These are phyloP conservation scores for Oropetium thomaeum DNA, from an alignment of 176 grass and related monocot species.

Conservation along the genomic window DNA sequence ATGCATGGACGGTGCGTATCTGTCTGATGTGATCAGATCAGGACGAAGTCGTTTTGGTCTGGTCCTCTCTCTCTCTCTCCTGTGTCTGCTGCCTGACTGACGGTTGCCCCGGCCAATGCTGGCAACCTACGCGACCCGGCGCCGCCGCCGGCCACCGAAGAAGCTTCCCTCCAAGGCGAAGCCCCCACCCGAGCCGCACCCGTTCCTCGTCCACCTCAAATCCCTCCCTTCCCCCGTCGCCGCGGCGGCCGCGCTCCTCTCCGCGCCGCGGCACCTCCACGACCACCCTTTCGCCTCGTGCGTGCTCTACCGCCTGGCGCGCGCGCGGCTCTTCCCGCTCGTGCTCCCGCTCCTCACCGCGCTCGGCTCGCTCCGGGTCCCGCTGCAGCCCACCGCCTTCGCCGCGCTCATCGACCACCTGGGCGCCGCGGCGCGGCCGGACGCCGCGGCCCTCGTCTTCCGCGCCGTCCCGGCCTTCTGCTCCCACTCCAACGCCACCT, in stretches of 20 bases:
- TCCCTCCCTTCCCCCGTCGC: slow-evolving; percentile 56
- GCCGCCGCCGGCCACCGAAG: slow-evolving; percentile 4
- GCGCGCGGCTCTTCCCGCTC: slow-evolving; percentile 46
- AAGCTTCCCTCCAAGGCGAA: slow-evolving; percentile 34
- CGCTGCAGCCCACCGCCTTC: slow-evolving; percentile 53
- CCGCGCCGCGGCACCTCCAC: slow-evolving; percentile 42
- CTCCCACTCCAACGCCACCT: slow-evolving; percentile 57
- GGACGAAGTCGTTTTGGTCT: too few species aligned
- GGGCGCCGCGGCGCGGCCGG: slow-evolving; percentile 49
- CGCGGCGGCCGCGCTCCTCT: slow-evolving; percentile 47
- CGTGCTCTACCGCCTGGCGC: slow-evolving; percentile 62
- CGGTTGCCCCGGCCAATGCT: slow-evolving; percentile 13
- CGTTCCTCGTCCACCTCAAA: slow-evolving; percentile 70
- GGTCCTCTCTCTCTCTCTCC: too few species aligned
- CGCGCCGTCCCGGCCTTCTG: slow-evolving; percentile 55
- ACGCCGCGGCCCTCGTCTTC: slow-evolving; percentile 56
- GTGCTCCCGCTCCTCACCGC: too few species aligned
- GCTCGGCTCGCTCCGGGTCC: slow-evolving; percentile 19
- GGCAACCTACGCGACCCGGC: slow-evolving; percentile 4
- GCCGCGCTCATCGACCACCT: slow-evolving; percentile 62
- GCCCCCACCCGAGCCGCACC: slow-evolving; percentile 39
- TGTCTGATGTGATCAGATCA: too few species aligned
- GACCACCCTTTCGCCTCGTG: slow-evolving; percentile 71
- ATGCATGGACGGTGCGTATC: too few species aligned
- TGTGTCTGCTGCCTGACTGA: too few species aligned